These are phyloP conservation scores for Rhododendron molle DNA, from an alignment of 148 eudicot species.

Conservation along the genomic window DNA sequence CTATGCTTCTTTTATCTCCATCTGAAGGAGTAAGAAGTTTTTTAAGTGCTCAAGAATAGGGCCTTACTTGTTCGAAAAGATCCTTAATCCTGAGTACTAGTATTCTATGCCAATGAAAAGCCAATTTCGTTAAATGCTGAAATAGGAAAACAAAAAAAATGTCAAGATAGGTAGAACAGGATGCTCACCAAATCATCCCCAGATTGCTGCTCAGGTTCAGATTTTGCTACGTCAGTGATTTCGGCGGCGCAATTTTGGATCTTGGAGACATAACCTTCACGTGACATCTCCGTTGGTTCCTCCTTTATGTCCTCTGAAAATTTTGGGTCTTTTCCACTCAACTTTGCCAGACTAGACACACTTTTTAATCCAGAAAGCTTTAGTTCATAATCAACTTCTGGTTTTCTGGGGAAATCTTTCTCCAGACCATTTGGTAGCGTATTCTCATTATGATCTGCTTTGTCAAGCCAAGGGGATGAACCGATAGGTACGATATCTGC, in stretches of 20 bases:
- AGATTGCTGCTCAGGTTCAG: constrained; percentile 19
- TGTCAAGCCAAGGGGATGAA: constrained; percentile 23
- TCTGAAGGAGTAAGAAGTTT: neutral
- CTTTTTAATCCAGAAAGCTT: constrained; percentile 15
- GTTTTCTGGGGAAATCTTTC: constrained; percentile 30
- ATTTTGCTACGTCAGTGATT: constrained; percentile 16
- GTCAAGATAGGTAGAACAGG: neutral
- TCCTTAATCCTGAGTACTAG: neutral
- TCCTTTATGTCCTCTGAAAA: constrained; percentile 36
- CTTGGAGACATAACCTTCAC: constrained; percentile 25
- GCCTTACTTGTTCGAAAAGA: neutral
- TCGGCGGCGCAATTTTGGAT: constrained; percentile 13
- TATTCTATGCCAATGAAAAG: neutral
- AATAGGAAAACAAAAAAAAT: neutral
- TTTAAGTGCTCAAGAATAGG: neutral
- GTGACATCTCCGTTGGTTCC: constrained; percentile 18
- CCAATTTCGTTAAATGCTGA: neutral
- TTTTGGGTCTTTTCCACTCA: constrained; percentile 15
- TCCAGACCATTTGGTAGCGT: constrained; percentile 32
- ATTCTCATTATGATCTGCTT: constrained; percentile 17
- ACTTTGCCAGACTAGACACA: constrained; percentile 13
- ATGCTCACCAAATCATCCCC: constrained; percentile 42
- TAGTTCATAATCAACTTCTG: constrained; percentile 24
- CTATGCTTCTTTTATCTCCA: neutral
- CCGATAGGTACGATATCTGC: constrained; percentile 25